phyloP scores from a whole-genome alignment of 306 rosid species.

The Pterocarpus santalinus region DNA sequence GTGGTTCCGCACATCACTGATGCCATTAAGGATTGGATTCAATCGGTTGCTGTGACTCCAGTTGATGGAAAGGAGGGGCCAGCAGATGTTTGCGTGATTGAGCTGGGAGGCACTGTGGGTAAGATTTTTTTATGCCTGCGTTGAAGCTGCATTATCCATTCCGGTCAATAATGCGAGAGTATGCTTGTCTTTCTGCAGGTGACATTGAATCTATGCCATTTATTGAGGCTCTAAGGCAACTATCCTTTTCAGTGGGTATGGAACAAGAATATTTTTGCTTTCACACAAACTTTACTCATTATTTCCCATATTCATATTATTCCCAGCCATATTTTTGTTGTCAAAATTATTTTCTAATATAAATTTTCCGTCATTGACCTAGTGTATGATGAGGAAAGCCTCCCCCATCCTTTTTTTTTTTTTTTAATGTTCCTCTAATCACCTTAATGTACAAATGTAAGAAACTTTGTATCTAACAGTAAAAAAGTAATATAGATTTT shows the following conservation, averaged over 20 bases:
- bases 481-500: constrained; percentile 12
- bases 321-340: constrained; percentile 5
- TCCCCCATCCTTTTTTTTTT: too few relatives aligned
- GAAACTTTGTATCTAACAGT: constrained; percentile 21
- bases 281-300: not conserved
- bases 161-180: constrained; percentile 7
- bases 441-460: constrained; percentile 16
- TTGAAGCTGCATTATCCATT: constrained; percentile 34
- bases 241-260: constrained; percentile 95
- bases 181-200: constrained; percentile 61
- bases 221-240: constrained; percentile 88
- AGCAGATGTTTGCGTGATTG: constrained; percentile 98
- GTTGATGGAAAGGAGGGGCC: constrained; percentile 90
- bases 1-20: constrained; percentile 98
- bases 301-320: constrained; percentile 1
- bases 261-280: constrained; percentile 22
- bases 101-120: constrained; percentile 99
- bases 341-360: constrained; percentile 26
- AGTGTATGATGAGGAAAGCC: not conserved
- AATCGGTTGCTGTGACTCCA: constrained; percentile 82
- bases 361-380: constrained; percentile 13
- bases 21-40: constrained; percentile 86
- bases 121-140: constrained; percentile 42
- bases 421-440: not conserved
- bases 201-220: constrained; percentile 99